Percentiles rank a stretch among this genome's conserved stretches.
These are phyloP conservation scores for Thinopyrum elongatum DNA, from an alignment of 176 grass and related monocot species.

Conservation along the genomic window DNA sequence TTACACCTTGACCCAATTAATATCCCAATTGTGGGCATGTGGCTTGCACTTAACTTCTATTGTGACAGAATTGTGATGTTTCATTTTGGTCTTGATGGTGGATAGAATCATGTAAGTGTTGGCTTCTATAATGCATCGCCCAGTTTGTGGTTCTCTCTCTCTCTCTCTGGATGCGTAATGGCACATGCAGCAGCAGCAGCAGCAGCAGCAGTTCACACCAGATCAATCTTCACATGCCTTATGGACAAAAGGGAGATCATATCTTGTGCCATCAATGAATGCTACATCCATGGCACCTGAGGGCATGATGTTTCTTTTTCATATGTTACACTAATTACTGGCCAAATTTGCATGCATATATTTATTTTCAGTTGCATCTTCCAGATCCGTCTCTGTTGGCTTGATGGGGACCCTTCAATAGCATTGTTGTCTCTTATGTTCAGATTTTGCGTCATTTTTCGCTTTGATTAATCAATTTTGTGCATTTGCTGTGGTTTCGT, in stretches of 20 bases:
- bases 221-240: background rate
- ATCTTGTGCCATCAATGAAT: slow-evolving; percentile 25
- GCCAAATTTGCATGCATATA: background rate
- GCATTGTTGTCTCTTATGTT: background rate
- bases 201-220: background rate
- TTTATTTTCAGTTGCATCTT: slow-evolving; percentile 1
- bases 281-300: background rate
- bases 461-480: background rate
- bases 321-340: background rate
- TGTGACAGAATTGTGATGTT: background rate
- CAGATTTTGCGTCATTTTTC: background rate
- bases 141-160: background rate
- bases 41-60: background rate
- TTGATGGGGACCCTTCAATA: background rate
- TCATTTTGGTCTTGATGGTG: background rate
- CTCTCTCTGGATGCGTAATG: background rate
- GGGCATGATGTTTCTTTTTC: slow-evolving; percentile 9
- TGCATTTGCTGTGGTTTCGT: background rate
- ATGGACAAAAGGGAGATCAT: background rate
- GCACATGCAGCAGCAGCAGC: background rate
- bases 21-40: background rate
- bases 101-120: background rate
- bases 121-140: slow-evolving; percentile 1
- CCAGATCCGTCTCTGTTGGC: background rate
- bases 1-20: background rate